Conservation (phyloP, 495 filamentous ascomycete species). For the Xylaria venustula region DNA sequence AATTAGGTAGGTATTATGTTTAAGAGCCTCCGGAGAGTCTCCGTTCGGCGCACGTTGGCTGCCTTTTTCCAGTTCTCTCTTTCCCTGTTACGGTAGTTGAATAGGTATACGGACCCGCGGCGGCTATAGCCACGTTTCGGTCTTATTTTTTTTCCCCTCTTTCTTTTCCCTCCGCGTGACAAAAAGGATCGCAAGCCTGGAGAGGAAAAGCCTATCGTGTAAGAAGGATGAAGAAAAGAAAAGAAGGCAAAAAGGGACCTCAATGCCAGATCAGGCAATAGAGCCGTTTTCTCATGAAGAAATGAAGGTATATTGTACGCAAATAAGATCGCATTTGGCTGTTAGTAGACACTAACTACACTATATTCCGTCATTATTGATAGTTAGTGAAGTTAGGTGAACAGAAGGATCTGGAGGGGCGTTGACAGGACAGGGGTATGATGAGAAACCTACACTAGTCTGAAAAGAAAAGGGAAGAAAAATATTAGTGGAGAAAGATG, state of each 20-base stretch:
- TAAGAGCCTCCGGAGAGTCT: conserved; percentile 2
- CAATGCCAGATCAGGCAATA: too few species aligned
- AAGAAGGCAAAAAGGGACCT: neutral
- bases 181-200: too few species aligned
- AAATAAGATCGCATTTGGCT: too few species aligned
- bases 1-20: neutral
- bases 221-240: neutral
- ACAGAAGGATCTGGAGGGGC: neutral
- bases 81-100: conserved; percentile 7
- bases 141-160: neutral
- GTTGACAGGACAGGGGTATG: neutral
- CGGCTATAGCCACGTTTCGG: neutral
- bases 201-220: too few species aligned
- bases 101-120: neutral
- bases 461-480: neutral
- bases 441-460: neutral
- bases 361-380: neutral
- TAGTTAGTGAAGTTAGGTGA: neutral
- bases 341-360: too few species aligned
- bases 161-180: too few species aligned
- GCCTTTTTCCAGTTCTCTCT: neutral
- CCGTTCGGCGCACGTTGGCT: neutral
- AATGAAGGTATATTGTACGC: too few species aligned
- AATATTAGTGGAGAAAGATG: neutral
- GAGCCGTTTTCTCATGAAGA: too few species aligned